These are phyloP conservation scores for Oryza nivara DNA, from an alignment of 176 grass and related monocot species.

Conservation along the genomic window DNA sequence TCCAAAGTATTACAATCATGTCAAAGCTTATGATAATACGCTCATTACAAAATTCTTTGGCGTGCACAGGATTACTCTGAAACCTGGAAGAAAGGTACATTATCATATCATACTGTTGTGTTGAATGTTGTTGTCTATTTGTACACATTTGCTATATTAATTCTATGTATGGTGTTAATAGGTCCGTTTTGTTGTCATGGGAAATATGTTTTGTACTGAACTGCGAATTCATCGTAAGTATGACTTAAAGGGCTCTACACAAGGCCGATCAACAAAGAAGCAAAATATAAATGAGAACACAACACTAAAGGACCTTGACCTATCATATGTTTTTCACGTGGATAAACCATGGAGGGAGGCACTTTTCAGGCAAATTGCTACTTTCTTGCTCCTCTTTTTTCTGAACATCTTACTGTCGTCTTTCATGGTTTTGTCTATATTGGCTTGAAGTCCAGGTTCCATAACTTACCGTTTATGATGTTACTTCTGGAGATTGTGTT, in stretches of 20 bases:
- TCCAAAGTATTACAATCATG: constrained; percentile 95
- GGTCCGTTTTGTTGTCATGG: constrained; percentile 98
- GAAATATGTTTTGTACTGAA: constrained; percentile 98
- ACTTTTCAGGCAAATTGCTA: constrained; percentile 74
- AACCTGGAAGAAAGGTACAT: constrained; percentile 75
- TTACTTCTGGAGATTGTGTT: background rate
- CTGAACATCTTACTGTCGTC: constrained; percentile 6
- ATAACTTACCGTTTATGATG: background rate
- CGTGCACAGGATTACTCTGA: constrained; percentile 84
- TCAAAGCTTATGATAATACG: constrained; percentile 98
- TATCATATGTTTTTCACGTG: constrained; percentile 88
- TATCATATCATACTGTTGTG: constrained; percentile 29
- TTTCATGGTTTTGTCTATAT: background rate
- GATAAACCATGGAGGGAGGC: constrained; percentile 95
- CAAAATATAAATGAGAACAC: constrained; percentile 86
- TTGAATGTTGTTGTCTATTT: constrained; percentile 27
- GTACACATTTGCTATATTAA: constrained; percentile 10
- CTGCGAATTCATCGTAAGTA: constrained; percentile 92
- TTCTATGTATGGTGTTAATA: constrained; percentile 45
- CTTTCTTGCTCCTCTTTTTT: constrained; percentile 18
- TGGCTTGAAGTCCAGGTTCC: background rate
- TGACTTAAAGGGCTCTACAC: constrained; percentile 91
- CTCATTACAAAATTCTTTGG: constrained; percentile 99
- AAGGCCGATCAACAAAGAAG: constrained; percentile 85
- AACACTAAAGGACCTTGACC: constrained; percentile 92